A percentile compares a stretch with the other conserved stretches of the same genome.
These are phyloP conservation scores for Botrytis galanthina DNA, from an alignment of 2,329 filamentous ascomycete species.

Conservation along the genomic window DNA sequence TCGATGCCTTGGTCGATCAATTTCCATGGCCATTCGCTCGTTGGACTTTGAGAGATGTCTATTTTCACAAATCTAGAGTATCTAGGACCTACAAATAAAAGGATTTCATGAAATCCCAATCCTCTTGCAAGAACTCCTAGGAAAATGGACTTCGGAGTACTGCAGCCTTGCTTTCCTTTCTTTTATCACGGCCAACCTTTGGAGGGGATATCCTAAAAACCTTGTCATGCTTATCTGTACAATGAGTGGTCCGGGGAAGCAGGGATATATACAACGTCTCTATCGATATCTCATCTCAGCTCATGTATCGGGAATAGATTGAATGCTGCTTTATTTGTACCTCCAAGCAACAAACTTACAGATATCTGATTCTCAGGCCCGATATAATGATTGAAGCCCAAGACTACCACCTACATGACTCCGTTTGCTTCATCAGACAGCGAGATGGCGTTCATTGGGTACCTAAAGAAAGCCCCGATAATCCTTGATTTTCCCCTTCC, in stretches of 20 bases:
- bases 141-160: background rate
- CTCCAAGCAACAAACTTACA: background rate
- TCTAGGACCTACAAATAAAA: background rate
- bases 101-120: background rate
- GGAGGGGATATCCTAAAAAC: background rate
- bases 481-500: conserved; percentile 10
- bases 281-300: conserved; percentile 4
- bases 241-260: conserved; percentile 20
- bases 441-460: conserved; percentile 6
- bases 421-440: conserved; percentile 9
- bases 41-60: background rate
- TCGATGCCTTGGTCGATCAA: background rate
- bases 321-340: conserved; percentile 13
- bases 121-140: background rate
- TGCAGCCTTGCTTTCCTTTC: background rate
- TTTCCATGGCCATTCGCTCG: background rate
- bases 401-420: background rate
- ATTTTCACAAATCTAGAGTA: background rate
- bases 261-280: conserved; percentile 6
- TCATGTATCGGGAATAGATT: background rate
- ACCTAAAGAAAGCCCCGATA: background rate
- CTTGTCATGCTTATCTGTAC: background rate
- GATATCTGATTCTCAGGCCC: background rate
- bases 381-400: conserved; percentile 12
- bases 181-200: conserved; percentile 2